A percentile compares a stretch with the other conserved stretches of the same genome.
These are phyloP conservation scores for Alternaria conjuncta DNA, from an alignment of 2,329 filamentous ascomycete species.

Conservation along the genomic window DNA sequence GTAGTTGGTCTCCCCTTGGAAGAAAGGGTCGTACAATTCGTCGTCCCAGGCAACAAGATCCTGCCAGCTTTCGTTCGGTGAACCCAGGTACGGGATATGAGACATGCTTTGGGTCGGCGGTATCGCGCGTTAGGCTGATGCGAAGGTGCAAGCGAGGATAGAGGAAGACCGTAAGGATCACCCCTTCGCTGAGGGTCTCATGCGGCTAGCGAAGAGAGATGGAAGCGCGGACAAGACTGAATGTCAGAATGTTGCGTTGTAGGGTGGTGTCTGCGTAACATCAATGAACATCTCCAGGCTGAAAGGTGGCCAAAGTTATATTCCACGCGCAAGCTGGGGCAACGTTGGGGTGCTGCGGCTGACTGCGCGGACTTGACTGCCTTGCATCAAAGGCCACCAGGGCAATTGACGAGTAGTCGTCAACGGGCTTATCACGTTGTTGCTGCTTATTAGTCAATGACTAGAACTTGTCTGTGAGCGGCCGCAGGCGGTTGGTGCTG, in stretches of 20 bases:
- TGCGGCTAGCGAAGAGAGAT: constrained; percentile 7
- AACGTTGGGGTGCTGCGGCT: constrained; percentile 17
- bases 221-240: neutral
- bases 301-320: constrained; percentile 24
- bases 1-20: constrained; percentile 27
- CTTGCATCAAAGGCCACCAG: constrained; percentile 15
- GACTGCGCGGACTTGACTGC: constrained; percentile 15
- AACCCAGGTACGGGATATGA: constrained; percentile 18
- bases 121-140: neutral
- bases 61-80: constrained; percentile 36
- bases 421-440: constrained; percentile 26
- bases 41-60: constrained; percentile 40
- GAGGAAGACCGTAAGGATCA: constrained; percentile 5
- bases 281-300: constrained; percentile 3
- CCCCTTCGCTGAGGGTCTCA: constrained; percentile 16
- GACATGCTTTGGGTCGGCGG: constrained; percentile 19
- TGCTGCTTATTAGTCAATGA: constrained; percentile 23
- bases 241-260: constrained; percentile 3
- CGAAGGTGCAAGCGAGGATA: neutral
- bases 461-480: constrained; percentile 11
- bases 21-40: constrained; percentile 37
- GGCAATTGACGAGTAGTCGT: constrained; percentile 26
- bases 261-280: constrained; percentile 7
- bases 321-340: constrained; percentile 10
- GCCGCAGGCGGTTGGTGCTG: constrained; percentile 18